Base-by-base conservation (phyloP, 1,139 yeast genomes). In the Starmera stellimalicola region DNA sequence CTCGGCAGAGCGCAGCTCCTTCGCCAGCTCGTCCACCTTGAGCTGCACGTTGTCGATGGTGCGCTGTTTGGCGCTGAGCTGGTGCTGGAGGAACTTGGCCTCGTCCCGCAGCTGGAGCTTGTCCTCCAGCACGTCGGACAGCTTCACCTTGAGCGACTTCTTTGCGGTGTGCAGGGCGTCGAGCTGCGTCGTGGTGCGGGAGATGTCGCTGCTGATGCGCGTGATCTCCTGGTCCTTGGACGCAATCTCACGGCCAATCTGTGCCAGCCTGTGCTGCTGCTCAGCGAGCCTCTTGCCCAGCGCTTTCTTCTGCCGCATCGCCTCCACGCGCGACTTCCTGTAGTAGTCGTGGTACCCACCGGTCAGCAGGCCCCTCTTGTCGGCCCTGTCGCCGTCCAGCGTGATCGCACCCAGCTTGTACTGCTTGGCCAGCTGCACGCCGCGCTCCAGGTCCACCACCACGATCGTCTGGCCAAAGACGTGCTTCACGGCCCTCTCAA, bases 331-430 rank as follows among this genome's bases (percentile, higher is more conserved):
- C 0, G 88, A 79, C n/a, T n/a, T n/a, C 30, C 62, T 63, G 44
- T 73, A 70, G 42, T 68, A 70, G 49, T 85, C 94, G 45, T 83
- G 70, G 51, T 71, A 87, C 33, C 98, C 98, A 58, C 98, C 98
- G 14, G 87, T 77, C 35, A 91, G 58, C 2, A 80, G 82, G 55
- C 98, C 98, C 43, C 67, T 74, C 33, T 72, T 73, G 46, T 85
- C 94, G 30, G 85, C 85, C 44, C 84, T 67, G 53, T 91, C 97
- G 43, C 98, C 98, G 55, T 84, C 94, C 23, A 91, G 62, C 0
- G 98, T 91, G 20, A 91, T 81, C 1, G 95, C 85, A 44, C 73
- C 78, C 25, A 88, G 60, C 27, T 73, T 73, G 50, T 65, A 73
- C 7, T 62, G 58, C 36, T 72, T 72, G 1, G 95, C 78, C 22